Evolutionary conservation across 2,329 filamentous ascomycete species (phyloP).

Genomic region (Hypoxylon sp.): DNA sequence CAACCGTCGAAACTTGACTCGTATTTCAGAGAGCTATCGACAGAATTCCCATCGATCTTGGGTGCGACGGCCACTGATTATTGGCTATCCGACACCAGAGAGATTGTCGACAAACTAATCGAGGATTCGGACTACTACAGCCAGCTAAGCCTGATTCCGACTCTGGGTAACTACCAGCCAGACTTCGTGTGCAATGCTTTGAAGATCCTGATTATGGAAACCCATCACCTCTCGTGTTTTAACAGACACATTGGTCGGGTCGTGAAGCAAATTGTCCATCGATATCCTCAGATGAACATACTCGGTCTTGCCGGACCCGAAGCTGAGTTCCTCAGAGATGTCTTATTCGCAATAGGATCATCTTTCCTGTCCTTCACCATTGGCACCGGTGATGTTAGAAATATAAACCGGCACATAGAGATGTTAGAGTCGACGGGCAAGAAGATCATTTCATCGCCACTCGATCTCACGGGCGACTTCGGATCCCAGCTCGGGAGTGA

Average conservation of each 20-base stretch:
- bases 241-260: constrained; percentile 52
- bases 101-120: constrained; percentile 50
- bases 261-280: constrained; percentile 54
- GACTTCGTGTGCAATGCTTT: constrained; percentile 44
- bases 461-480: constrained; percentile 43
- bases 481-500: constrained; percentile 26
- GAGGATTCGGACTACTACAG: constrained; percentile 48
- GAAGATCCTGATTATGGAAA: constrained; percentile 48
- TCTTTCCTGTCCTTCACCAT: constrained; percentile 51
- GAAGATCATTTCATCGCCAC: constrained; percentile 18
- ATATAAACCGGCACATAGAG: constrained; percentile 11
- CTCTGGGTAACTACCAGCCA: constrained; percentile 39
- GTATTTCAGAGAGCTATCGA: constrained; percentile 15
- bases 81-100: constrained; percentile 44
- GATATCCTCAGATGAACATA: constrained; percentile 55
- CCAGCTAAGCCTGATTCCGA: constrained; percentile 49
- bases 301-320: constrained; percentile 53
- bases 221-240: constrained; percentile 49
- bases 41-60: constrained; percentile 17
- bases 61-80: constrained; percentile 17
- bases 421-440: constrained; percentile 15
- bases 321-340: constrained; percentile 47
- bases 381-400: constrained; percentile 37
- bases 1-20: background rate
- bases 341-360: constrained; percentile 49